These are phyloP conservation scores for Microthlaspi erraticum DNA, from an alignment of 345 rosid species.

Conservation along the genomic window DNA sequence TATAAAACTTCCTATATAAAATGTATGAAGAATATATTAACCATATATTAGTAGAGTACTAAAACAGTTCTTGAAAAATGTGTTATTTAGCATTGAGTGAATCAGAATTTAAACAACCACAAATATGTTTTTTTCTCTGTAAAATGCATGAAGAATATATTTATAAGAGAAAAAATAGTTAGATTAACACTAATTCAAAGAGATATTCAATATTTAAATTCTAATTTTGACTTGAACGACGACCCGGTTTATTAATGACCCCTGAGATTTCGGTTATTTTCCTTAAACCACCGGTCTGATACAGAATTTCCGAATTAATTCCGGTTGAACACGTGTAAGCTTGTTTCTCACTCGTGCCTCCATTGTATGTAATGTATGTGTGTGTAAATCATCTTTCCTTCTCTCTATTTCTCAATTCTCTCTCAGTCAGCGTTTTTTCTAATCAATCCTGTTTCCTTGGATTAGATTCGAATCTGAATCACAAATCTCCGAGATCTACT, in stretches of 20 bases:
- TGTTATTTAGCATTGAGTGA: no score
- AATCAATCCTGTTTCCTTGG: conserved; percentile 18
- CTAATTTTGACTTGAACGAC: conserved; percentile 8
- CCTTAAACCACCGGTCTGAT: background rate
- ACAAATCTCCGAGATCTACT: conserved; percentile 19
- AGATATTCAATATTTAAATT: background rate
- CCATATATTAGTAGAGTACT: no score
- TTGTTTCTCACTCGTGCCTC: conserved; percentile 32
- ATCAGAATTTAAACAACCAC: no score
- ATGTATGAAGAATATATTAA: no score
- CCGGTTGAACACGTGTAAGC: conserved; percentile 38
- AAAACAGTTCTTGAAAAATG: no score
- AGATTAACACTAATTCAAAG: no score
- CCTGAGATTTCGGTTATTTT: background rate
- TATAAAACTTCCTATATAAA: no score
- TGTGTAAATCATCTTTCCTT: no score
- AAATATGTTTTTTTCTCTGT: no score
- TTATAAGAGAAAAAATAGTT: no score
- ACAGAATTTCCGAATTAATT: background rate
- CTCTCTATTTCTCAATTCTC: conserved; percentile 27
- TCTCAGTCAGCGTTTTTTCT: background rate
- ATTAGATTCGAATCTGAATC: conserved; percentile 41
- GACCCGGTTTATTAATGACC: conserved; percentile 17
- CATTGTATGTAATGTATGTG: no score
- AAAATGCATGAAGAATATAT: no score